A percentile compares a stretch with the other conserved stretches of the same genome.
Evolutionary conservation across 768 basidiomycete genomes (phyloP).

Genomic region (Clathrus columnatus): DNA sequence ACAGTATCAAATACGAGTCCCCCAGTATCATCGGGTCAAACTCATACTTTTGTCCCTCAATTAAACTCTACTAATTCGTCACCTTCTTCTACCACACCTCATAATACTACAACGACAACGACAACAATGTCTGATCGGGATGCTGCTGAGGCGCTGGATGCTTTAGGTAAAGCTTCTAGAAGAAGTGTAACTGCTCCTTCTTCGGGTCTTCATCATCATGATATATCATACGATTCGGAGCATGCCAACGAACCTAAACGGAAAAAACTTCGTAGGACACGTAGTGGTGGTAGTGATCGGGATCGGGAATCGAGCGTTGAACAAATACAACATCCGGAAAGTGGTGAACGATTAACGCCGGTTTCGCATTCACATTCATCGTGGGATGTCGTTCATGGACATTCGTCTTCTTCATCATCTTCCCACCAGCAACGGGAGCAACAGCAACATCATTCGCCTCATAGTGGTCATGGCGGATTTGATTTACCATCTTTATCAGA

Average conservation of each 20-base stretch:
- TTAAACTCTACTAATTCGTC: background rate
- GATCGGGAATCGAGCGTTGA: slow-evolving; percentile 19
- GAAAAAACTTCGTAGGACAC: slow-evolving; percentile 1
- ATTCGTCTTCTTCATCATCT: background rate
- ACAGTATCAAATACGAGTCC: background rate
- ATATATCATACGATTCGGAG: background rate
- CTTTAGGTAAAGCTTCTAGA: slow-evolving; percentile 51
- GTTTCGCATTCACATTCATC: slow-evolving; percentile 36
- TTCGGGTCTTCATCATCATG: background rate
- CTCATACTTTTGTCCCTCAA: slow-evolving; percentile 7
- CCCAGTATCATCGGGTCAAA: slow-evolving; percentile 2
- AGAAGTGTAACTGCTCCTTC: background rate
- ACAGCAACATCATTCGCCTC: slow-evolving; percentile 12
- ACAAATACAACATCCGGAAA: slow-evolving; percentile 31
- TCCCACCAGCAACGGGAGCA: no score
- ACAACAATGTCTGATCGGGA: slow-evolving; percentile 69
- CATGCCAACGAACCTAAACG: slow-evolving; percentile 5
- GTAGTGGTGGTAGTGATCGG: background rate
- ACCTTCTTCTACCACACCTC: background rate
- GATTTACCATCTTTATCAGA: slow-evolving; percentile 48
- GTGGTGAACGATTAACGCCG: slow-evolving; percentile 49
- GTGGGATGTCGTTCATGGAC: background rate
- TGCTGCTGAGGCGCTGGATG: slow-evolving; percentile 81
- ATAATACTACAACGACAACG: background rate
- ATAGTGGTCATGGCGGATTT: slow-evolving; percentile 35